phyloP scores from a whole-genome alignment of 2,329 filamentous ascomycete species.

The Fusarium napiforme region DNA sequence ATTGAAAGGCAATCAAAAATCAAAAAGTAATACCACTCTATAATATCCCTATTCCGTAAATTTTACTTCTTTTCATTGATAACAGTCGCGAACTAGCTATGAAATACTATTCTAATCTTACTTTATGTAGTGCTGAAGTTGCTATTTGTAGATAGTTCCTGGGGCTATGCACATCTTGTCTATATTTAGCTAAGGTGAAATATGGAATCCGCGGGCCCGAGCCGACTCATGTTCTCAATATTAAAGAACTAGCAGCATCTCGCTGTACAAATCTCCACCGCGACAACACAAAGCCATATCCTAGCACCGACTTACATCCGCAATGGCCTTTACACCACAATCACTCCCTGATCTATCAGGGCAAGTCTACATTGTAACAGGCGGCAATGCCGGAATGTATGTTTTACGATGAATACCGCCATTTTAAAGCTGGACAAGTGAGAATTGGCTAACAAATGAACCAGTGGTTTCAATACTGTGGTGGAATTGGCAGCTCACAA shows the following conservation, averaged over 20 bases:
- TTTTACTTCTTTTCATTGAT: accelerated
- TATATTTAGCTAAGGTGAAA: not conserved
- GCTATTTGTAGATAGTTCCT: no score
- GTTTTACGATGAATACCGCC: no score
- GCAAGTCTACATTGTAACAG: slow-evolving; percentile 7
- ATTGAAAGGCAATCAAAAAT: accelerated
- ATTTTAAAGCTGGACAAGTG: not conserved
- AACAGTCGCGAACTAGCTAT: accelerated
- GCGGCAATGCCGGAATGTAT: slow-evolving; percentile 6
- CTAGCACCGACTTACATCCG: not conserved
- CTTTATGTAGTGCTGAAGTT: accelerated
- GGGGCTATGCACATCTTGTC: no score
- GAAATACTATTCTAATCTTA: not conserved
- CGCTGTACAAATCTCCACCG: not conserved
- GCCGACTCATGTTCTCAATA: not conserved
- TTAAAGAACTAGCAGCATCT: not conserved
- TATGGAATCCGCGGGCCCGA: not conserved
- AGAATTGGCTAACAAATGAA: not conserved
- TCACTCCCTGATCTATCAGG: not conserved
- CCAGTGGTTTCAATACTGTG: slow-evolving; percentile 3
- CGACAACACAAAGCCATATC: not conserved
- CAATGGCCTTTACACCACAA: slow-evolving; percentile 1
- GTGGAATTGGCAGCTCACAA: not conserved
- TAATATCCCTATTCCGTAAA: accelerated
- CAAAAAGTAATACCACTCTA: accelerated